phyloP scores from a whole-genome alignment of 495 filamentous ascomycete genomes.

The Tetracladium setigerum region DNA sequence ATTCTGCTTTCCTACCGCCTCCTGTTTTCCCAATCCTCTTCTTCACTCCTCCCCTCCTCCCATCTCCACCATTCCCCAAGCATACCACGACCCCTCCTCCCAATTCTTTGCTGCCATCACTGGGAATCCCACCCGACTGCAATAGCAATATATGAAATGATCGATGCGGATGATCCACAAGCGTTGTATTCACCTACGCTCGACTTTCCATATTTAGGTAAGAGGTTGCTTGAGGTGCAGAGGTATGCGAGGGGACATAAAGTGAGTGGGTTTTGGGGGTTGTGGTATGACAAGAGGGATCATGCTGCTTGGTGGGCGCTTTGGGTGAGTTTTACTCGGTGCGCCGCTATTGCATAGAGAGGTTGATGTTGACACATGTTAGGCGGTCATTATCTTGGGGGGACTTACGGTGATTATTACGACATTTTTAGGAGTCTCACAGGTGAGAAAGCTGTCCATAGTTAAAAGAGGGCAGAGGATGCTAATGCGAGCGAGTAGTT shows the following conservation, averaged over 20 bases:
- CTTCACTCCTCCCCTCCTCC: background rate
- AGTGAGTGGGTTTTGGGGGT: background rate
- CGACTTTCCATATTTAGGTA: conserved; percentile 10
- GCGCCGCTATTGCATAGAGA: background rate
- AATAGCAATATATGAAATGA: background rate
- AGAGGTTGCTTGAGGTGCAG: conserved; percentile 5
- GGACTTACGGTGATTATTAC: background rate
- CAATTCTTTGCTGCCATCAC: background rate
- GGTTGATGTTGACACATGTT: background rate
- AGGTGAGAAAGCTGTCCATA: no score
- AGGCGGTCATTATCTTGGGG: conserved; percentile 6
- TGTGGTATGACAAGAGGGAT: conserved; percentile 11
- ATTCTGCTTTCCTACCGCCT: conserved; percentile 14
- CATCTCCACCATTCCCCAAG: no score
- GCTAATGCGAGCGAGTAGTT: no score
- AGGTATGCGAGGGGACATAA: conserved; percentile 1
- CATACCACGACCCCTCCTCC: background rate
- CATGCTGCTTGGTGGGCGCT: conserved; percentile 5
- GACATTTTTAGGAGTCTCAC: no score
- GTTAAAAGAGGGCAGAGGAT: no score
- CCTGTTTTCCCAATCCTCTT: conserved; percentile 3
- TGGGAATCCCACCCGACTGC: background rate
- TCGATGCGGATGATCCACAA: background rate
- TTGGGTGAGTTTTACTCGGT: conserved; percentile 8
- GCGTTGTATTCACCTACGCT: background rate